These are phyloP conservation scores for Thelephora ganbajun DNA, from an alignment of 768 basidiomycete species.

Conservation along the genomic window DNA sequence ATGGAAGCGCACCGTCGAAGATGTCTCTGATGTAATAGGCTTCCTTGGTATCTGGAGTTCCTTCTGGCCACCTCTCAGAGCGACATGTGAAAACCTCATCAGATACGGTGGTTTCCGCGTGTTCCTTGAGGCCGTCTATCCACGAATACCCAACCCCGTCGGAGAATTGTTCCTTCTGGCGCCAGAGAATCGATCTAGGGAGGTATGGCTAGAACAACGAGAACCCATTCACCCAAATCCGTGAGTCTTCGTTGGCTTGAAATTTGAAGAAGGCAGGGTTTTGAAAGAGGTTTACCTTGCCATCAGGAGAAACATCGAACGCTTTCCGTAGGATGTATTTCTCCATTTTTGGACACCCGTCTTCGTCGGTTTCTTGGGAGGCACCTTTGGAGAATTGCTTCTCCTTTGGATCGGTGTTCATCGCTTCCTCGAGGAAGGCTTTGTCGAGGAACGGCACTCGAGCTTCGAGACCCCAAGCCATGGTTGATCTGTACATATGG, in stretches of 20 bases:
- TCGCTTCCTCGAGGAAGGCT: conserved; percentile 83
- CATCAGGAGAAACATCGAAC: conserved; percentile 75
- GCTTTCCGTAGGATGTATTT: conserved; percentile 97
- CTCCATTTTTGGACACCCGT: conserved; percentile 89
- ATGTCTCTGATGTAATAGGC: conserved; percentile 87
- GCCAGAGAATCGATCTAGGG: conserved; percentile 88
- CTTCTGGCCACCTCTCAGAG: conserved; percentile 59
- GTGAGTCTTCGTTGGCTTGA: conserved; percentile 1
- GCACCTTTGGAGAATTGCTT: conserved; percentile 86
- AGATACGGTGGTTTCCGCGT: conserved; percentile 60
- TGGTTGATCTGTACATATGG: conserved; percentile 59
- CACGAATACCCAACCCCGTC: conserved; percentile 98
- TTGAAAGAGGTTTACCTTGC: no score
- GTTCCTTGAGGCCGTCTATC: conserved; percentile 95
- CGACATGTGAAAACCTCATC: conserved; percentile 72
- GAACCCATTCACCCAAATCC: neutral
- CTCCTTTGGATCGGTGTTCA: conserved; percentile 77
- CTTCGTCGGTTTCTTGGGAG: conserved; percentile 59
- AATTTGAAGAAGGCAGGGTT: no score
- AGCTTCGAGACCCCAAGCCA: conserved; percentile 99
- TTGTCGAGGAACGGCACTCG: conserved; percentile 99
- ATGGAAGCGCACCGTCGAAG: conserved; percentile 55
- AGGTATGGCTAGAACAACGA: conserved; percentile 62
- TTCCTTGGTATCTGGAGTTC: conserved; percentile 92
- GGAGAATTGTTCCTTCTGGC: conserved; percentile 99